A percentile compares a stretch with the other conserved stretches of the same genome.
Evolutionary conservation across 257 asterid species (phyloP).

Genomic region (Linaria vulgaris): DNA sequence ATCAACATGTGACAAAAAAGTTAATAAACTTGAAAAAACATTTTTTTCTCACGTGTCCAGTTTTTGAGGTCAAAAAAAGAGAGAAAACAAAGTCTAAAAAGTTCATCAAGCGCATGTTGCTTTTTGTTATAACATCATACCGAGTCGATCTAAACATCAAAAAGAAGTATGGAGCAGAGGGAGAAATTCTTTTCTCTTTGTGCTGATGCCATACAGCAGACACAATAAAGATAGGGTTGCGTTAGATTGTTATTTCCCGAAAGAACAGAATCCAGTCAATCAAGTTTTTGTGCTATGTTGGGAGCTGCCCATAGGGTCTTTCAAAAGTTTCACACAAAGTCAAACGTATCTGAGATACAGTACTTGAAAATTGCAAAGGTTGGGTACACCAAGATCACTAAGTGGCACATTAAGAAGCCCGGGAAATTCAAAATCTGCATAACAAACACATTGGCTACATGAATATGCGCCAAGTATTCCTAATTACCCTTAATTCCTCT

Average conservation of each 20-base stretch:
- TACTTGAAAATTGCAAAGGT: neutral
- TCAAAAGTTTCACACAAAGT: neutral
- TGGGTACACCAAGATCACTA: too few relatives aligned
- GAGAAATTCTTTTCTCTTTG: too few relatives aligned
- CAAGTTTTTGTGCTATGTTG: neutral
- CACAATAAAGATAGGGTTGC: neutral
- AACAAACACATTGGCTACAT: neutral
- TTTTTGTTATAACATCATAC: too few relatives aligned
- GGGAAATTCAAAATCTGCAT: neutral
- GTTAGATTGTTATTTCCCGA: neutral
- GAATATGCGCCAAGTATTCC: neutral
- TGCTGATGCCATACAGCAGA: neutral
- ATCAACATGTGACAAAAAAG: neutral
- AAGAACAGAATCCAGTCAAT: neutral
- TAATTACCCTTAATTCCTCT: neutral
- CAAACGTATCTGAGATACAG: neutral
- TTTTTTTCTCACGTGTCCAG: neutral
- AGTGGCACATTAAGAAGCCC: neutral
- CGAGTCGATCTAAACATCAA: neutral
- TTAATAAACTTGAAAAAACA: neutral
- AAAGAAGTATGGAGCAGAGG: too few relatives aligned
- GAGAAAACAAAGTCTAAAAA: neutral
- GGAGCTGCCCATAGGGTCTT: constrained; percentile 2
- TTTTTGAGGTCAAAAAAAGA: neutral
- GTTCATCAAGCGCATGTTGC: too few relatives aligned